phyloP scores from a whole-genome alignment of 2,329 filamentous ascomycete genomes.

The Hypoxylon sp. region DNA sequence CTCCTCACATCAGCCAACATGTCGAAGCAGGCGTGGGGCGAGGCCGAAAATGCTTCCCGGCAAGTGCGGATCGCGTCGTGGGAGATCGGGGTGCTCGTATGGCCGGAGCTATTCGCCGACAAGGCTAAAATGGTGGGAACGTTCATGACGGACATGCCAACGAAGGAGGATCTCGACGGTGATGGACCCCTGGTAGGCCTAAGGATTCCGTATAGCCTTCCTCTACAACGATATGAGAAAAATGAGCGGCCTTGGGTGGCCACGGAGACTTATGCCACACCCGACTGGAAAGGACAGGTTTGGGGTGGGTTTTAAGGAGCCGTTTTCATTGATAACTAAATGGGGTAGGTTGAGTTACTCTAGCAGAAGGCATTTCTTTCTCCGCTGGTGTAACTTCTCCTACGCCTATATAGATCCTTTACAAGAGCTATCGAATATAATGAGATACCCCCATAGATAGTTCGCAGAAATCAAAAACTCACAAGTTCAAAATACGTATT shows the following conservation, averaged over 20 bases:
- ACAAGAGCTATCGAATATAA: too few species aligned
- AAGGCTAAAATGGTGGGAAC: conserved; percentile 72
- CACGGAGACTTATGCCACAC: conserved; percentile 66
- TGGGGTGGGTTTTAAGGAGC: conserved; percentile 51
- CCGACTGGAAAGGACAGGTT: conserved; percentile 67
- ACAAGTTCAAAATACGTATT: too few species aligned
- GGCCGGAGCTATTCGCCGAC: conserved; percentile 71
- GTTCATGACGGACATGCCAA: conserved; percentile 71
- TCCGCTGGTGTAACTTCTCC: neutral
- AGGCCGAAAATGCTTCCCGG: conserved; percentile 65
- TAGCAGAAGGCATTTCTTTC: too few species aligned
- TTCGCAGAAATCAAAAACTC: too few species aligned
- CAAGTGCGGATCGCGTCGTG: conserved; percentile 81
- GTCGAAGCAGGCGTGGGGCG: conserved; percentile 90
- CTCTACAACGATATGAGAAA: conserved; percentile 72
- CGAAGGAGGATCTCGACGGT: conserved; percentile 35
- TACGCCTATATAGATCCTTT: neutral
- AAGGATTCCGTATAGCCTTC: conserved; percentile 85
- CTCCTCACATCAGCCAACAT: conserved; percentile 91
- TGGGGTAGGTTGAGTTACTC: too few species aligned
- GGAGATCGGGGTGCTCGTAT: conserved; percentile 85
- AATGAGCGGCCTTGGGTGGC: conserved; percentile 83
- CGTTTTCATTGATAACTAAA: too few species aligned
- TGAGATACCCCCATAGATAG: neutral
- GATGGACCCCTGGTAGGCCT: conserved; percentile 68